Evolutionary conservation across 441 rosid species (phyloP), one percentile per base, ranked within the genome.

Genomic region (Capsella rubella): DNA sequence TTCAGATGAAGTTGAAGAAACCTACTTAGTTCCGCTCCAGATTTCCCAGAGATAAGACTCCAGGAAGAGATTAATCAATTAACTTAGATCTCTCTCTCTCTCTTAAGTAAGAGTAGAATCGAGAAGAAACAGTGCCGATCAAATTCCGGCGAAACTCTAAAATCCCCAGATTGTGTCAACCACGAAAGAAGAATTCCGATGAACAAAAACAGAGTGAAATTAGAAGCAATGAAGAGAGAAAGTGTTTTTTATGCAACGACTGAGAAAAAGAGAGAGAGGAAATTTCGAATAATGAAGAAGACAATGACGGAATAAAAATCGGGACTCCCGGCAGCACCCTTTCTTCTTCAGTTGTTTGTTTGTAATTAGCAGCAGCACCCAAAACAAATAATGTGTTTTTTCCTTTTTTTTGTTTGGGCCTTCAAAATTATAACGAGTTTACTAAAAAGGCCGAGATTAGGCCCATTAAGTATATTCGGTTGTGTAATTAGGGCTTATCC

Each of bases 41-140:
- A 72, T 28, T 77, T 64, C 64, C 67, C 61, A 67, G 59, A 55
- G 64, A 15, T 31, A 29, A 7, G 21, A 53, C 21, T 14, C 21
- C 35, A 6, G 50, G 50, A 42, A 46, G 51, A 65, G 46, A 54
- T 35, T 13, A 28, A 56, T 21, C 12, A 37, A 56, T 16, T 13
- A 56, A 52, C 39, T 73, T 81, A 76, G 86, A 83, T 81, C 86
- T 81, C 86, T 81, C 77, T 50, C 1, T 18, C 21, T 18, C 21
- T 18, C 21, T 18, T 18, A 47, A 42, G 64, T 63, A 45, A 50
- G 21, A 51, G 5, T 37, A 28, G 52, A 64, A 77, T 72, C 57
- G 35, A 74, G 58, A 32, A 27, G 56, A 28, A 54, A 56, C 45
- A 34, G 16, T 50, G 69, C 64, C 4, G 64, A 74, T 69, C 79